These are phyloP conservation scores for Globisporangium parvum DNA, from an alignment of 352 stramenopile genomes.

Conservation along the genomic window DNA sequence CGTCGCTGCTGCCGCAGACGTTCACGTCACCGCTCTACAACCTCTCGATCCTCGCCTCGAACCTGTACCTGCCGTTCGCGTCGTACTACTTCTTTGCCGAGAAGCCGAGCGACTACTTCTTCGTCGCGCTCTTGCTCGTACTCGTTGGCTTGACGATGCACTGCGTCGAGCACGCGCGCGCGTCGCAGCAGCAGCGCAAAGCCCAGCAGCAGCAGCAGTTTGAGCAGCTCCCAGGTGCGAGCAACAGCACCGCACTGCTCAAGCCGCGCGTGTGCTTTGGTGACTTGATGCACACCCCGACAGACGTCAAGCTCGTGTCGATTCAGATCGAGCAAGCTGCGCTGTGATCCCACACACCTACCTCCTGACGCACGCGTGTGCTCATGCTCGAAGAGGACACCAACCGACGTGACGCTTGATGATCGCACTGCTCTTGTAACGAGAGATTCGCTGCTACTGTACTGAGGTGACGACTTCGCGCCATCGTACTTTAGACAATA, in stretches of 20 bases:
- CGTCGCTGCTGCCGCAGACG: constrained; percentile 23
- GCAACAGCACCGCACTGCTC: neutral
- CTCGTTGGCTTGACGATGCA: constrained; percentile 29
- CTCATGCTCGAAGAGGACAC: too few species aligned
- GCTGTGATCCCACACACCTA: neutral
- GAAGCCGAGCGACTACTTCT: constrained; percentile 11
- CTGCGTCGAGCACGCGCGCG: constrained; percentile 12
- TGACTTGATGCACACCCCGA: constrained; percentile 17
- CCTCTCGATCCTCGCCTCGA: constrained; percentile 26
- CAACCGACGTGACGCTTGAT: too few species aligned
- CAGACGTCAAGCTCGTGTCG: constrained; percentile 10
- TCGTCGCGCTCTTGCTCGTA: constrained; percentile 19
- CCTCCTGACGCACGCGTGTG: too few species aligned
- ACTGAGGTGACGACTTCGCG: too few species aligned
- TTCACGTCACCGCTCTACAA: constrained; percentile 31
- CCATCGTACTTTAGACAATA: too few species aligned
- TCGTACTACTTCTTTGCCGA: constrained; percentile 25
- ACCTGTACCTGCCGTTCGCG: constrained; percentile 31
- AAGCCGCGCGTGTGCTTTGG: constrained; percentile 22
- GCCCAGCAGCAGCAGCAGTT: neutral
- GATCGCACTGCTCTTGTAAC: too few species aligned
- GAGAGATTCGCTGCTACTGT: too few species aligned
- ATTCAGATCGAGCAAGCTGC: constrained; percentile 15
- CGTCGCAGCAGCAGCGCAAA: neutral
- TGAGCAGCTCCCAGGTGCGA: neutral